Evolutionary conservation across 2,329 filamentous ascomycete genomes (phyloP), one percentile per base, ranked within the genome.

Genomic region (Blumeriella jaapii): DNA sequence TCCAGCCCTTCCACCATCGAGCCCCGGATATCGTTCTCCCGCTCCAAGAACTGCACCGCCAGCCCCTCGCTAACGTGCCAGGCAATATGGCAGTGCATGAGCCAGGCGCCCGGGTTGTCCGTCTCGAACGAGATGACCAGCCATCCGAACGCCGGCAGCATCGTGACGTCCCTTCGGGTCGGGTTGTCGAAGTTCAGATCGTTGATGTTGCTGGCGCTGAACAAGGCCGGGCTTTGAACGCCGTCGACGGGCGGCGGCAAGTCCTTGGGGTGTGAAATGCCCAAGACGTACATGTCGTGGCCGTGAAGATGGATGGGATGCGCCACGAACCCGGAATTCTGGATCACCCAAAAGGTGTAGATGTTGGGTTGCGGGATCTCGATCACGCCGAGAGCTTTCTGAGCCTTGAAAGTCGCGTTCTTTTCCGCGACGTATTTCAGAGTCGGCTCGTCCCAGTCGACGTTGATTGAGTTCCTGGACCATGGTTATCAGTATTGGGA

Each of bases 231-330:
- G 6, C 11, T 23, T 7, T 6, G 6, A 11, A 6, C 11, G 6
- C 20, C 20, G 8, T 19, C 6, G 22, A 23, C 20, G 11, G 20
- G 20, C 6, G 20, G 20, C 6, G 20, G 6, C 6, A 23, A 6
- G 7, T 8, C 19, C 14, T 64, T 64, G 72, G 2, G 48, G 42
- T 0, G 64, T 68, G 0, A 69, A 16, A 26, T 18, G 12, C 68
- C 69, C 6, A 67, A 42, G 10, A 66, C 49, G 38, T 57, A 59
- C 49, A 65, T 66, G 36, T 65, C 58, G 42, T 67, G 64, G 4
- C 64, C 64, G 46, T 67, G 64, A 8, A 68, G 50, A 48, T 68
- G 64, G 46, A 64, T 63, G 0, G 63, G 63, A 44, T 67, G 64
- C 17, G 59, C 23, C 10, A 28, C 22, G 9, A n/a, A 5, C 24